These are phyloP conservation scores for Cladophialophora bantiana DNA, from an alignment of 2,329 filamentous ascomycete genomes.

Conservation along the genomic window DNA sequence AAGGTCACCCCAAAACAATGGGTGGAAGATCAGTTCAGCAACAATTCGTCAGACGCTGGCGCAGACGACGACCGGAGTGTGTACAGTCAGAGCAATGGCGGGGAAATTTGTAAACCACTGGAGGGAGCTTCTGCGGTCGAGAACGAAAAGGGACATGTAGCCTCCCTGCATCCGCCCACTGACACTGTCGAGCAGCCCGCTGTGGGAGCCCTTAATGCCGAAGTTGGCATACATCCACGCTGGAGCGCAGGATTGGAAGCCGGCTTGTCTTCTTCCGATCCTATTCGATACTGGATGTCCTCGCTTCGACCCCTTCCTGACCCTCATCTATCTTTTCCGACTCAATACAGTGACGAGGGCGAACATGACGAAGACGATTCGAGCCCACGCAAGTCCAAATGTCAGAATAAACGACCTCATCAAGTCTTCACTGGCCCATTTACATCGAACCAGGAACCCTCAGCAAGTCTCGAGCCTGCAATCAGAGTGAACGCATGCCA, in stretches of 20 bases:
- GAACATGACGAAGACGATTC: background rate
- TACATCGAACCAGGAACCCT: background rate
- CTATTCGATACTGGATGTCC: conserved; percentile 17
- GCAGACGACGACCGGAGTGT: conserved; percentile 21
- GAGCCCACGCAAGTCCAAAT: background rate
- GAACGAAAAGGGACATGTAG: background rate
- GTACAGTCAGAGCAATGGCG: conserved; percentile 26
- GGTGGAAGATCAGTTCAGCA: conserved; percentile 30
- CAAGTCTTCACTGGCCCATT: background rate
- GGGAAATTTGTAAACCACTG: background rate
- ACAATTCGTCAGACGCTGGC: conserved; percentile 1
- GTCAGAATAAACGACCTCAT: background rate
- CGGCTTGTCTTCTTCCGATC: background rate
- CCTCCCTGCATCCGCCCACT: background rate
- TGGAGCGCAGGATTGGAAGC: background rate
- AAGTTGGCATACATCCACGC: background rate
- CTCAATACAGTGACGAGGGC: too few species aligned
- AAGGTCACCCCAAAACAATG: conserved; percentile 31
- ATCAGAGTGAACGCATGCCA: background rate
- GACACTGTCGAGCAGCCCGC: background rate
- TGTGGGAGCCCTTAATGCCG: background rate
- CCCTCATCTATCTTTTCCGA: background rate
- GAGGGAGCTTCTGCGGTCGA: background rate
- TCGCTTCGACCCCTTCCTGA: conserved; percentile 3
- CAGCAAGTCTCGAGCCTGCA: background rate